Base-by-base conservation (phyloP, 768 basidiomycete species). In the Butyriboletus loyo region DNA sequence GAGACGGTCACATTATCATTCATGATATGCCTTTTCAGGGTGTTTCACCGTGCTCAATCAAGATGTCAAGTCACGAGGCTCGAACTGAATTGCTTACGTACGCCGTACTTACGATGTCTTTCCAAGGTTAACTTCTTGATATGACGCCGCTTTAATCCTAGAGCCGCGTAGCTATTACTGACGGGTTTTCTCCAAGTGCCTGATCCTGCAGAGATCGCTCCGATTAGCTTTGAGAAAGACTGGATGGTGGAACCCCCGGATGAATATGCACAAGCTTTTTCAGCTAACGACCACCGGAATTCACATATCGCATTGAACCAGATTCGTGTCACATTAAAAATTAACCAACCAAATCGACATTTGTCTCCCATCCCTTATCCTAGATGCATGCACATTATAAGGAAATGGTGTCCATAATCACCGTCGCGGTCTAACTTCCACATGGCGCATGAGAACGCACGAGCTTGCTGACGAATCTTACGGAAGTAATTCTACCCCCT, bases 61-160 rank as follows among this genome's bases (percentile, higher is more conserved):
- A 21, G 43, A 46, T 27, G 28, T 27, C 49, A 11, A 35, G 46
- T 40, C 55, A 56, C 59, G 65, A 57, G 64, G 65, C 62, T 36
- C 39, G 44, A 40, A 63, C 46, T 45, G 46, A 54, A 59, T 37
- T 39, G 30, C 43, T 66, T 66, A 66, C 62, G 57, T 64, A 54
- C 37, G 50, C 31, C 38, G 46, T 59, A 50, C n/a, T n/a, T 43
- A 58, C 50, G 45, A 46, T 34, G 45, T 50, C 17, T 50, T 49
- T n/a, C n/a, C 62, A 67, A 67, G 57, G 66, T 68, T 67, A 66
- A 47, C 65, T 68, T 66, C 54, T 44, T 54, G 45, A 48, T 31
- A 35, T 52, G 51, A 56, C 57, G 47, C 45, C 49, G 49, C 49
- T 44, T 54, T 38, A 39, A 22, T 24, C 36, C 19, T 47, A 53